phyloP scores from a whole-genome alignment of 257 asterid genomes.

The Paulownia fortunei region DNA sequence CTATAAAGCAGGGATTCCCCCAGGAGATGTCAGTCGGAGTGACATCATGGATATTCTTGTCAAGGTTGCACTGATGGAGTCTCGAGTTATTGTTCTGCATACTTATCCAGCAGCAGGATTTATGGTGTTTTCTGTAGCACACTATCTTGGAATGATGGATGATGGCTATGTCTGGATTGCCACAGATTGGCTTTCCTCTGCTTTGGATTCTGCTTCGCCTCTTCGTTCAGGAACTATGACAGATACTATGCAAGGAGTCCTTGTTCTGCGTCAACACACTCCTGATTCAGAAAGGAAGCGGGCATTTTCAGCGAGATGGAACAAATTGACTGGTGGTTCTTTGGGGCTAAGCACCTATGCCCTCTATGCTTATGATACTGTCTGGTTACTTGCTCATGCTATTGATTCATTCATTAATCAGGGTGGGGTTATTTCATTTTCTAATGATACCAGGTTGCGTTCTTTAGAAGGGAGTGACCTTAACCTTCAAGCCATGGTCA shows the following conservation, averaged over 20 bases:
- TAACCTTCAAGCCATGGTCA: slow-evolving; percentile 66
- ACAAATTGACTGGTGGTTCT: slow-evolving; percentile 55
- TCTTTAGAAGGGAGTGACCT: slow-evolving; percentile 55
- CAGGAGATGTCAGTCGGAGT: slow-evolving; percentile 38
- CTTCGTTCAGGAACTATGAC: slow-evolving; percentile 25
- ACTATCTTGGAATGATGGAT: slow-evolving; percentile 72
- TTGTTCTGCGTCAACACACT: slow-evolving; percentile 56
- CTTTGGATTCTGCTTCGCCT: slow-evolving; percentile 59
- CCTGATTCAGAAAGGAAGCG: slow-evolving; percentile 56
- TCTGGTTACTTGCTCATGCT: slow-evolving; percentile 89
- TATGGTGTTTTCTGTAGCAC: slow-evolving; percentile 56
- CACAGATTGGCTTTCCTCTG: slow-evolving; percentile 83
- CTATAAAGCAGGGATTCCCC: slow-evolving; percentile 61
- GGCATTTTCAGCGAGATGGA: slow-evolving; percentile 63
- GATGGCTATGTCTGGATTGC: slow-evolving; percentile 80
- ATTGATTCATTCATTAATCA: slow-evolving; percentile 63
- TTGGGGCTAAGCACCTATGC: slow-evolving; percentile 75
- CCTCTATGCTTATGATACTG: slow-evolving; percentile 80
- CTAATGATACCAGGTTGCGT: slow-evolving; percentile 59
- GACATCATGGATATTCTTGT: slow-evolving; percentile 64
- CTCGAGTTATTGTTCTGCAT: slow-evolving; percentile 78
- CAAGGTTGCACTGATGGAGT: slow-evolving; percentile 59
- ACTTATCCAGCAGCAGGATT: slow-evolving; percentile 52
- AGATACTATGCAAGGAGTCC: slow-evolving; percentile 54
- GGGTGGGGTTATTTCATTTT: slow-evolving; percentile 78